phyloP scores from a whole-genome alignment of 2,329 filamentous ascomycete species.

The Alternaria sp. region DNA sequence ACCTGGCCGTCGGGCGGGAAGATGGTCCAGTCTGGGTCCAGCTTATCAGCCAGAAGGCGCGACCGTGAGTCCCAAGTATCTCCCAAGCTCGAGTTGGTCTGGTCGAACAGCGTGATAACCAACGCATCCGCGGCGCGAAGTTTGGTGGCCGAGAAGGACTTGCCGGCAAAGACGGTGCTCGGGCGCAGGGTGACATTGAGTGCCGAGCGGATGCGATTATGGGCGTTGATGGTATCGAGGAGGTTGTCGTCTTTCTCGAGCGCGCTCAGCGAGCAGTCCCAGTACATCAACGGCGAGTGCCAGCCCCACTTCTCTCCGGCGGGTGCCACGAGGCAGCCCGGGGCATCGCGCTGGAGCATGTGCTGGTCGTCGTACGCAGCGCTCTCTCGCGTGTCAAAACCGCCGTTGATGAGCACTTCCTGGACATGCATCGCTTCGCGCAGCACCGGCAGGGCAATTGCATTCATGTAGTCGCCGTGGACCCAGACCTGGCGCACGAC shows the following conservation, averaged over 20 bases:
- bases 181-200: constrained; percentile 77
- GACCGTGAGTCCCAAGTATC: constrained; percentile 69
- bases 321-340: constrained; percentile 42
- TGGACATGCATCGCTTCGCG: constrained; percentile 72
- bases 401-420: constrained; percentile 67
- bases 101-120: constrained; percentile 77
- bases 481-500: constrained; percentile 84
- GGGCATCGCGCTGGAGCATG: constrained; percentile 17
- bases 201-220: constrained; percentile 66
- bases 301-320: constrained; percentile 75
- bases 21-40: constrained; percentile 65
- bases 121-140: constrained; percentile 77
- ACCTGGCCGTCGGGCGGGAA: constrained; percentile 66
- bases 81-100: constrained; percentile 68
- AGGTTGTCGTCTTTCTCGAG: constrained; percentile 69
- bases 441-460: constrained; percentile 70
- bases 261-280: constrained; percentile 68
- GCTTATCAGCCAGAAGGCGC: constrained; percentile 57
- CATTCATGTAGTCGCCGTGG: constrained; percentile 80
- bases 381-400: constrained; percentile 24
- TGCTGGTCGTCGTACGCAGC: not conserved
- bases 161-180: constrained; percentile 83
- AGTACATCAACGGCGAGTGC: constrained; percentile 83
- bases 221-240: constrained; percentile 71
- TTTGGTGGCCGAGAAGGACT: constrained; percentile 70